A percentile compares a stretch with the other conserved stretches of the same genome.
These are phyloP conservation scores for Solanum pinnatisectum DNA, from an alignment of 257 asterid genomes.

Conservation along the genomic window DNA sequence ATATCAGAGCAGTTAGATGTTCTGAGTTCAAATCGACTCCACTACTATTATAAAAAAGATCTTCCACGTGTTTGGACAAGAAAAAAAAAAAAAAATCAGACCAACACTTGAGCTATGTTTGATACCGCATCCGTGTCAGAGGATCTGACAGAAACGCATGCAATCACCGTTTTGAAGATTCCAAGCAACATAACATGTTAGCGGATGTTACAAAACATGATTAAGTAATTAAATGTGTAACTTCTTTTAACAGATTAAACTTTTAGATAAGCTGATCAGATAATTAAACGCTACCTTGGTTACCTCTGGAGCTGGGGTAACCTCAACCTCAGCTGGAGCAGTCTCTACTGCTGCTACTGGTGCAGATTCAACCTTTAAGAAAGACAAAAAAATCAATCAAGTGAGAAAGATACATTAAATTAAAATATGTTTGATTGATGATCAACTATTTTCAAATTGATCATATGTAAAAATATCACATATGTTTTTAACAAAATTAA, in stretches of 20 bases:
- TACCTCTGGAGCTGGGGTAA: background rate
- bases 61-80: background rate
- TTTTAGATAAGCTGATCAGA: background rate
- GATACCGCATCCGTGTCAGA: background rate
- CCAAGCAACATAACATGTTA: background rate
- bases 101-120: background rate
- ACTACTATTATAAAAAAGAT: background rate
- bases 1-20: background rate
- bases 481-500: background rate
- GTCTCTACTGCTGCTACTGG: slow-evolving; percentile 4
- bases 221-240: background rate
- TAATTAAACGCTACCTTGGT: background rate
- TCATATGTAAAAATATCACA: background rate
- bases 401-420: background rate
- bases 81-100: background rate
- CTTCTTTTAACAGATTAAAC: background rate
- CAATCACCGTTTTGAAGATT: background rate
- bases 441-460: background rate
- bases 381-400: background rate
- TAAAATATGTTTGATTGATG: background rate
- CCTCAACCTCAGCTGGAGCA: background rate
- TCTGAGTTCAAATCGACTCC: background rate
- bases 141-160: background rate
- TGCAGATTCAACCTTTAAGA: background rate
- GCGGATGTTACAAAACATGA: background rate